These are phyloP conservation scores for Balansia obtecta DNA, from an alignment of 2,329 filamentous ascomycete genomes.

Conservation along the genomic window DNA sequence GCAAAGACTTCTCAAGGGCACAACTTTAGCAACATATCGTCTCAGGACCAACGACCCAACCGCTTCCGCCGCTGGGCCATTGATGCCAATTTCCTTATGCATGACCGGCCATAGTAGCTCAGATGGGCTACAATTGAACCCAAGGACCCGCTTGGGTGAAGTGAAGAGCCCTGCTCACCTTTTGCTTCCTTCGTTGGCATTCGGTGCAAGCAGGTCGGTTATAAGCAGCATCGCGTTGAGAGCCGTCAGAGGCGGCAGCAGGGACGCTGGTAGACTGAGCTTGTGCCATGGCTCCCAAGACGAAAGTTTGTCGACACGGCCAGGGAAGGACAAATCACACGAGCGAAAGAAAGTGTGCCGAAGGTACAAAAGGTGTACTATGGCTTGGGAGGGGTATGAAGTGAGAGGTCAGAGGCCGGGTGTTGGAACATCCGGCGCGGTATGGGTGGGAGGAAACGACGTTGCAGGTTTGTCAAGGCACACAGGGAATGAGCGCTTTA, in stretches of 20 bases:
- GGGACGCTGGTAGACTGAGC: background rate
- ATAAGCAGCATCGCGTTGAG: constrained; percentile 7
- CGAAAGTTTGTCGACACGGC: background rate
- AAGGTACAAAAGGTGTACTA: background rate
- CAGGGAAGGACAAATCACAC: background rate
- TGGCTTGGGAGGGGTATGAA: background rate
- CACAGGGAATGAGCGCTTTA: too few species aligned
- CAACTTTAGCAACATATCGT: too few species aligned
- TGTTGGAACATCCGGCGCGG: background rate
- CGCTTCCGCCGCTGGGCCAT: too few species aligned
- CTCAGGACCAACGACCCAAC: too few species aligned
- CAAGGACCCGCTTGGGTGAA: background rate
- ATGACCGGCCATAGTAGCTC: too few species aligned
- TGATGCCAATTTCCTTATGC: too few species aligned
- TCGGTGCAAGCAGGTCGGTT: constrained; percentile 29
- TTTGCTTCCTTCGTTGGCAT: constrained; percentile 28
- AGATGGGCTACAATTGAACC: too few species aligned
- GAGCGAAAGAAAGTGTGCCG: background rate
- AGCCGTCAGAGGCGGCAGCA: constrained; percentile 1
- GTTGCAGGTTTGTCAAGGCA: background rate
- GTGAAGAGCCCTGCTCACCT: constrained; percentile 12
- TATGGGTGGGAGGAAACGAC: background rate
- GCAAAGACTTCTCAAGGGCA: too few species aligned
- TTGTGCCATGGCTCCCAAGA: background rate
- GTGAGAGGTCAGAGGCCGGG: background rate